Evolutionary conservation across 768 basidiomycete genomes (phyloP).

Genomic region (Boletus rubroflammeus): DNA sequence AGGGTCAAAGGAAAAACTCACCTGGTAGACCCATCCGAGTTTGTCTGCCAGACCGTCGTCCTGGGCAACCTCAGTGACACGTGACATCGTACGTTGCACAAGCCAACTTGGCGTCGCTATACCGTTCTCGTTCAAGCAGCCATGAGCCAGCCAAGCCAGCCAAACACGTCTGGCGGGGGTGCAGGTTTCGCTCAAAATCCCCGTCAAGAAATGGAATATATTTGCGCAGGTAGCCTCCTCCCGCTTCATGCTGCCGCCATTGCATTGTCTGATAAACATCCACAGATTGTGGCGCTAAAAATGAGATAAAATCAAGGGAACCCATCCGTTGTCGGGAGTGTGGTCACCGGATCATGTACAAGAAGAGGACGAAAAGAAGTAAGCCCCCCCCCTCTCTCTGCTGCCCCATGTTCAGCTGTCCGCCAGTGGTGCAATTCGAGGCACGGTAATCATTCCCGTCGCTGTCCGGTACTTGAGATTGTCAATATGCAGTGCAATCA

Average conservation of each 20-base stretch:
- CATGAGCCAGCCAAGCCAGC: constrained; percentile 40
- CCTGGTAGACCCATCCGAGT: background rate
- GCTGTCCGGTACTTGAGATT: background rate
- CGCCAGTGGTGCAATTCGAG: constrained; percentile 34
- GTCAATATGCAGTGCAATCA: background rate
- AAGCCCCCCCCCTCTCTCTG: constrained; percentile 31
- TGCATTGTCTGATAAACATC: constrained; percentile 10
- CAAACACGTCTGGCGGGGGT: constrained; percentile 32
- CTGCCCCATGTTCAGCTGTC: background rate
- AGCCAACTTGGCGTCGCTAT: constrained; percentile 1
- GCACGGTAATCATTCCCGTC: constrained; percentile 22
- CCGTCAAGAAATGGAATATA: constrained; percentile 73
- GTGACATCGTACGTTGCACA: no score
- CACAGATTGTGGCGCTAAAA: constrained; percentile 87
- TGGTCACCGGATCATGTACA: constrained; percentile 98
- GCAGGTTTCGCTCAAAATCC: constrained; percentile 37
- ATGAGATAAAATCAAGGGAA: constrained; percentile 86
- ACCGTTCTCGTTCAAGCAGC: constrained; percentile 2
- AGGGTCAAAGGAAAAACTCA: background rate
- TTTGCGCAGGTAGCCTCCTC: constrained; percentile 67
- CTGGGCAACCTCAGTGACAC: no score
- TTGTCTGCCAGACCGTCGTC: constrained; percentile 3
- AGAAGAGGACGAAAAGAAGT: constrained; percentile 94
- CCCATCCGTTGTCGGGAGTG: constrained; percentile 96
- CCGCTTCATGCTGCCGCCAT: background rate